Base-by-base conservation (phyloP, 2,329 filamentous ascomycete genomes). In the Trematosphaeria pertusa region DNA sequence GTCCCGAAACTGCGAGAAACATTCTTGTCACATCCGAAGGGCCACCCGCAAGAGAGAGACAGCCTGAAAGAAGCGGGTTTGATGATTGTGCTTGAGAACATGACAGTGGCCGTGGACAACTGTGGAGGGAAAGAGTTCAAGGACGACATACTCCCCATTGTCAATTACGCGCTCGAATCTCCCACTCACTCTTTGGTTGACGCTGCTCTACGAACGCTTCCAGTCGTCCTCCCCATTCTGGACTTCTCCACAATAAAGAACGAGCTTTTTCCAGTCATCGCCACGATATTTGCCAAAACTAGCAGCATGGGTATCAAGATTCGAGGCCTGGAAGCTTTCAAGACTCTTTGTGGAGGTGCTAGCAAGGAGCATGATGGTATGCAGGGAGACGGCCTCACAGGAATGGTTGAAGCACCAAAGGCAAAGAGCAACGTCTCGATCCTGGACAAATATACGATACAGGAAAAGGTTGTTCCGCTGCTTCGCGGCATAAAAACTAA, bases 181-280 rank as follows among this genome's bases (percentile, higher is more conserved):
- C 83, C 90, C 0, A 97, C 92, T 0, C 94, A 96, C 58, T 87
- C 88, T 1, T 79, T 99, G 12, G 88, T 97, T 0, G 94, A 97
- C 72, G 88, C 89, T 3, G 87, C 91, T 2, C 78, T 99, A 11
- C 83, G 87, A 38, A 89, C 87, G 20, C 75, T 99, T 4, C 87
- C 91, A 2, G 80, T 84, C 1, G 83, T 97, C n/a, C 76, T 97
- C 4, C 90, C 91, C 0, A 85, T 94, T 2, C 84, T 99, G 6
- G 94, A 99, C 72, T 97, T 97, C 59, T 95, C 88, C 58, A 97
- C 93, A 0, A 92, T 97, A 62, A 99, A 97, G 73, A 94, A 96
- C 61, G 93, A 97, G 54, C 81, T 99, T 1, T 99, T 99, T 70
- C 94, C 94, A 0, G 86, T 96, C 1, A 89, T 99, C 54, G 90